Conservation (phyloP, 2,329 filamentous ascomycete genomes). For the Penicillium fuscoglaucum region DNA sequence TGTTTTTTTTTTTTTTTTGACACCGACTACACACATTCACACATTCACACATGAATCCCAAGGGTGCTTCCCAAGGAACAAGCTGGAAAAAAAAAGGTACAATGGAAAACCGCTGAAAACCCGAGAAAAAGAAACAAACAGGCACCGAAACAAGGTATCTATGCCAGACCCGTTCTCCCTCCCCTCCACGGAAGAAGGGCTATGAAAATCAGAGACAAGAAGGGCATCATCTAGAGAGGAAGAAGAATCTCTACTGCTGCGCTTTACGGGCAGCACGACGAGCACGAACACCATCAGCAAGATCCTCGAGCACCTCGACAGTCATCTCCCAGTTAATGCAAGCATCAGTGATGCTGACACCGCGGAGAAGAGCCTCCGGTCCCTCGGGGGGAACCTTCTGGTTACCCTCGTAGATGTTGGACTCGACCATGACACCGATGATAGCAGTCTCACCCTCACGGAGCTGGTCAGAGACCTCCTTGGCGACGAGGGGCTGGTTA, state of each 20-base stretch:
- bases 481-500: slow-evolving; percentile 93
- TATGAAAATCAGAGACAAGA: slow-evolving; percentile 4
- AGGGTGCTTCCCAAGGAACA: background rate
- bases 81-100: slow-evolving; percentile 7
- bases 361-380: slow-evolving; percentile 74
- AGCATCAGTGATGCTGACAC: slow-evolving; percentile 92
- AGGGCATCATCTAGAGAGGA: slow-evolving; percentile 13
- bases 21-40: slow-evolving; percentile 1
- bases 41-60: slow-evolving; percentile 9
- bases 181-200: background rate
- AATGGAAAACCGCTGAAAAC: slow-evolving; percentile 15
- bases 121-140: slow-evolving; percentile 11
- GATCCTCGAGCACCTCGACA: slow-evolving; percentile 74
- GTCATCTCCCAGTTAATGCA: slow-evolving; percentile 94
- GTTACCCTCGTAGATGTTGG: slow-evolving; percentile 88
- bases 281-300: slow-evolving; percentile 78
- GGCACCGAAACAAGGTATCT: slow-evolving; percentile 8
- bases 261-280: slow-evolving; percentile 58
- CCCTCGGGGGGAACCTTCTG: slow-evolving; percentile 87
- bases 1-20: slow-evolving; percentile 7
- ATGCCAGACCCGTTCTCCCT: slow-evolving; percentile 6
- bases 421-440: slow-evolving; percentile 98
- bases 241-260: slow-evolving; percentile 23
- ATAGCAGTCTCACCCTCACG: slow-evolving; percentile 83
- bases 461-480: slow-evolving; percentile 78